phyloP scores from a whole-genome alignment of 768 basidiomycete genomes.

The Russula griseocarnosa region DNA sequence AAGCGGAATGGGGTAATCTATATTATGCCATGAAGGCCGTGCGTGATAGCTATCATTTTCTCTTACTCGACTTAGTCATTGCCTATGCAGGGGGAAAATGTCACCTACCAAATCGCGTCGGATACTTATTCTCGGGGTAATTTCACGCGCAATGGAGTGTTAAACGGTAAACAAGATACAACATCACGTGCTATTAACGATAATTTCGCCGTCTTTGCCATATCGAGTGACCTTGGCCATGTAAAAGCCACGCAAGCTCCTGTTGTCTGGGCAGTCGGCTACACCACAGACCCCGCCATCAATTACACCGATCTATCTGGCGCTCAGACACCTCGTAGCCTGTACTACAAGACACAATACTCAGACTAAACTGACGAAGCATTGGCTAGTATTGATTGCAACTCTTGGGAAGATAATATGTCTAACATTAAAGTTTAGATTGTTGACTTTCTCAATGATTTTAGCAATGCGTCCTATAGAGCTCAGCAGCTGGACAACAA shows the following conservation, averaged over 20 bases:
- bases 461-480: slow-evolving; percentile 40
- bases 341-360: slow-evolving; percentile 43
- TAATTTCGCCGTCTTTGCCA: slow-evolving; percentile 30
- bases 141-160: slow-evolving; percentile 26
- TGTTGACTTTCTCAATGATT: slow-evolving; percentile 45
- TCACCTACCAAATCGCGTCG: slow-evolving; percentile 25
- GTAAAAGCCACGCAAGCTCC: slow-evolving; percentile 28
- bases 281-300: slow-evolving; percentile 32
- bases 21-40: slow-evolving; percentile 27
- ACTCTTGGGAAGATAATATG: background rate
- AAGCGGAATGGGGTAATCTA: slow-evolving; percentile 27
- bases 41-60: background rate
- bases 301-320: slow-evolving; percentile 37
- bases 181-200: slow-evolving; percentile 23
- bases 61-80: background rate
- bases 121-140: slow-evolving; percentile 22
- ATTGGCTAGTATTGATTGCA: slow-evolving; percentile 17
- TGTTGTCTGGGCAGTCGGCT: slow-evolving; percentile 33
- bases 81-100: slow-evolving; percentile 8
- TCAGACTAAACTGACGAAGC: slow-evolving; percentile 31
- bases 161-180: slow-evolving; percentile 22
- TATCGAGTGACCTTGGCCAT: slow-evolving; percentile 33
- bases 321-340: slow-evolving; percentile 41
- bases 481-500: slow-evolving; percentile 47
- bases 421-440: slow-evolving; percentile 33